Base-by-base conservation (phyloP, 768 basidiomycete genomes). In the Galerina sulciceps region DNA sequence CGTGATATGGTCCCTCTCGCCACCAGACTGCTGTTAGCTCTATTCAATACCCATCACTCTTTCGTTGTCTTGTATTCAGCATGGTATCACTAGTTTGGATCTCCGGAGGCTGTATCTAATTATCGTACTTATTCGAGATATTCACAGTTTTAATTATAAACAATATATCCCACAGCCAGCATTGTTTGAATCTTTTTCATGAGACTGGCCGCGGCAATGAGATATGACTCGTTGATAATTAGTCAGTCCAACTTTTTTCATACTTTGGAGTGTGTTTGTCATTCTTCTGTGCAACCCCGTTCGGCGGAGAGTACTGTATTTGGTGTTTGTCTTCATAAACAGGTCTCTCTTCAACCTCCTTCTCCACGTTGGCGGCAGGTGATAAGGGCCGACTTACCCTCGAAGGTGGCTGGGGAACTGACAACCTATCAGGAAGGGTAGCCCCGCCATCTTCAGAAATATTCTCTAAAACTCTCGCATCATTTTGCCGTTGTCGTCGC, bases 401-500 rank as follows among this genome's bases (percentile, higher is more conserved):
- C 8, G 26, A 31, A 31, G 26, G 26, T 31, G 22, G 22, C 38
- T 38, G 49, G 2, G 18, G 20, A 23, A 4, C 31, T 23, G n/a
- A 23, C 34, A 10, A 20, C 23, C n/a, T 51, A 38, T 23, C 37
- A 4, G 20, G 37, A 22, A 26, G 6, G 17, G 17, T 48, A 41
- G 22, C 22, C 15, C 40, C 10, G 10, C 34, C 53, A 18, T 60
- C 40, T 26, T n/a, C 17, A 11, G 14, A 22, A 18, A 20, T 57
- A 31, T 15, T 36, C 38, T 45, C 62, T 38, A 41, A n/a, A 36
- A 48, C 15, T 18, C 54, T 46, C 17, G 42, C 26, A 53, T 63
- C 59, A 3, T 55, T 58, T 50, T 69, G 67, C 49, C 60, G 31
- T 48, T 65, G 40, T 23, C 78, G 74, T 42, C 79, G 74, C 35